Evolutionary conservation across 345 rosid genomes (phyloP), one percentile per base, ranked within the genome.

Genomic region (Brassica rapa): DNA sequence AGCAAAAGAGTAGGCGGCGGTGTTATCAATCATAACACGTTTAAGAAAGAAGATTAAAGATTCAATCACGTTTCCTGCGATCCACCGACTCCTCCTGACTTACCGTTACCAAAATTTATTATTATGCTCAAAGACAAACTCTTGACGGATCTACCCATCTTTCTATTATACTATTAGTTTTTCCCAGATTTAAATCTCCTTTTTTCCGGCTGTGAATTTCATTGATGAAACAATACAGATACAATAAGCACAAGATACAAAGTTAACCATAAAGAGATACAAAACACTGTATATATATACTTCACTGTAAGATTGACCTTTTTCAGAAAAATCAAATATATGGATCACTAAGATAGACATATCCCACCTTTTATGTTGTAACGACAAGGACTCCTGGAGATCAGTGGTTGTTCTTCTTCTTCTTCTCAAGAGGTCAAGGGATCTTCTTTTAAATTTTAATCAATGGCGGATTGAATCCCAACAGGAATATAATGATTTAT

Each of bases 61-160:
- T 57, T 78, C 73, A 72, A 72, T 59, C 82, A 78, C 82, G 82
- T 77, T 49, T 19, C 80, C 65, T 59, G 14, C 3, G 8, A 24
- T 71, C 68, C 46, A 78, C 81, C 81, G 81, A 78, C 77, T 8
- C 9, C 0, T 35, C 11, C 43, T 3, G 46, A 39, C 46, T 39
- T 8, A 6, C 39, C 9, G 46, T 39, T 39, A 39, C 46, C 14
- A 39, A 39, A 39, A 9, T 10, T 39, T 2, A 39, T 39, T 39
- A 39, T 39, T 39, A 35, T 35, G 10, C 4, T 5, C 8, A 32
- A 32, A 32, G 35, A 39, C 3, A 35, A 35, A 6, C 46, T 39
- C 12, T 10, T 39, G 14, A 39, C 46, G 46, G 46, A 39, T 39
- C 46, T 39, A 39, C 12, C 46, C 46, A 39, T 39, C 1, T 9